Evolutionary conservation across 768 basidiomycete species (phyloP), one percentile per base, ranked within the genome.

Genomic region (Rhodosporidiobolus odoratus): DNA sequence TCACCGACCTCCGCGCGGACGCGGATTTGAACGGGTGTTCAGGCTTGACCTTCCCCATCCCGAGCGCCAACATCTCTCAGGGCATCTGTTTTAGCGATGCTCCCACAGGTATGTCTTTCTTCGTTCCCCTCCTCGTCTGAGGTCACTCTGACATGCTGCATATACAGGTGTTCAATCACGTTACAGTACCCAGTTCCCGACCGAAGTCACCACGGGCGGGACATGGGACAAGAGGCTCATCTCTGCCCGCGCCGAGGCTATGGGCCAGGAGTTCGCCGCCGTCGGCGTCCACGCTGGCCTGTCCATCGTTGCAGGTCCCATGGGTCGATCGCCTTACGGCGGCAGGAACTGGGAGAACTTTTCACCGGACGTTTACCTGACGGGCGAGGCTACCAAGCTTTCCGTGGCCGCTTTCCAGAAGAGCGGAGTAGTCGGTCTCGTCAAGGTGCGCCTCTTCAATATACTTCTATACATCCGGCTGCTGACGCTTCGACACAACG

Each of bases 221-320:
- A 90, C 93, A 83, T 92, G 79, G 80, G 91, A 91, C 75, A 89
- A 89, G 50, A 82, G 83, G 16, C 82, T 95, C 40, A 87, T 95
- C 65, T 88, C 91, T 62, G 80, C 82, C 21, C 86, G 92, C 34
- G 92, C 90, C 3, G 76, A 85, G 6, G 87, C 85, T 52, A 89
- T 96, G 86, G 93, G 92, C 27, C 76, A 83, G 65, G 93, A 98
- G 78, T 88, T 90, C 80, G 83, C 83, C 65, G 87, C 85, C 38
- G 92, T 94, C 78, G 94, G 94, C 32, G 87, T 91, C 58, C 85
- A 95, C 75, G 81, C 94, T 8, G 56, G 64, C 2, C 63, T 68
- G 3, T 53, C 67, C 19, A 62, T 73, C 45, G 68, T 65, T 17
- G 58, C 52, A 19, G 64, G 72, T 1, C 59, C 65, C 7, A 58